Evolutionary conservation across 2,329 filamentous ascomycete genomes (phyloP).

Genomic region (Trichoderma sp.): DNA sequence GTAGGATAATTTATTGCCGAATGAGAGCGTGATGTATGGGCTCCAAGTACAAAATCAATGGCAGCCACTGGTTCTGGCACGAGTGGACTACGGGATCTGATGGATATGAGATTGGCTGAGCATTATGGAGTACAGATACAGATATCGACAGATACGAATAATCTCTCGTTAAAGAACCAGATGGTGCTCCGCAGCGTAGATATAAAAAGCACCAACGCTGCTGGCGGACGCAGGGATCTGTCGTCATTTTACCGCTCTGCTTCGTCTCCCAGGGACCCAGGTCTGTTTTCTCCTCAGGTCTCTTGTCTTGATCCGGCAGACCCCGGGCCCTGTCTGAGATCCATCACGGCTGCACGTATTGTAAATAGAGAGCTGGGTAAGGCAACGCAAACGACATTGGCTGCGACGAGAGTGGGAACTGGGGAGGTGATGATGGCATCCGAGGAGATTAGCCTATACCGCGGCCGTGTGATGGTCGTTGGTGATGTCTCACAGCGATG

Average conservation of each 20-base stretch:
- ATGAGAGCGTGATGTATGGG: neutral
- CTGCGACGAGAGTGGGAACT: neutral
- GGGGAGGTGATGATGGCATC: neutral
- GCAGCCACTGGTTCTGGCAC: conserved; percentile 1
- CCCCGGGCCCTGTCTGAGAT: conserved; percentile 14
- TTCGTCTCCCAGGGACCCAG: neutral
- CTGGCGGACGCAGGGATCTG: conserved; percentile 1
- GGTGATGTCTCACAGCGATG: neutral
- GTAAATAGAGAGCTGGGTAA: neutral
- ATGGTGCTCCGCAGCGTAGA: neutral
- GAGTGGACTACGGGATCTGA: neutral
- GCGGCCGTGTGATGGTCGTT: neutral
- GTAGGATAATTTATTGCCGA: neutral
- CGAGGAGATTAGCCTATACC: neutral
- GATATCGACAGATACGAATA: conserved; percentile 5
- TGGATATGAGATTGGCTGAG: neutral
- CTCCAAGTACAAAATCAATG: neutral
- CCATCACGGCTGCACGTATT: conserved; percentile 1
- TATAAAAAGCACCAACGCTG: neutral
- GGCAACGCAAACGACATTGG: conserved; percentile 14
- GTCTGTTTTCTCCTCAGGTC: neutral
- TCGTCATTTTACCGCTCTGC: conserved; percentile 17
- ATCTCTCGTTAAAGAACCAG: neutral
- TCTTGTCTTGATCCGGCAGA: neutral
- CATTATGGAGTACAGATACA: neutral